Evolutionary conservation across 2,329 filamentous ascomycete species (phyloP), one percentile per base, ranked within the genome.

Genomic region (Aspergillus fumigatiaffinis): DNA sequence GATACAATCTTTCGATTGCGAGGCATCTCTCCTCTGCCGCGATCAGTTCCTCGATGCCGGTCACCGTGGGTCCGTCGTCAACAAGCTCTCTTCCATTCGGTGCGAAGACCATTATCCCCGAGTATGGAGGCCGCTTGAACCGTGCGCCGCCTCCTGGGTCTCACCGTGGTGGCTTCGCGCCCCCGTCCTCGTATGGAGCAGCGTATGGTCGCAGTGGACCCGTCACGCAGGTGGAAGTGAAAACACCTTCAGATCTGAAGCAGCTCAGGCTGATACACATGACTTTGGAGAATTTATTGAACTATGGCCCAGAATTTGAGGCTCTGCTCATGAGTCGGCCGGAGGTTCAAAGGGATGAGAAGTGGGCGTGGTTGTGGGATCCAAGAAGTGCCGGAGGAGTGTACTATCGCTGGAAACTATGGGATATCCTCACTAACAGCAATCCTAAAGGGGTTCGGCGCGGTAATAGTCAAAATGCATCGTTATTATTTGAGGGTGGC

Each of bases 321-420:
- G 92, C 92, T 4, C 79, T 96, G 2, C 82, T 99, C 6, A 97
- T 97, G 94, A 88, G 87, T 51, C 82, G 90, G 20, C 85, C 89
- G 0, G 86, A 92, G 54, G 89, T 97, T 1, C 91, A 96, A 70
- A 83, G 82, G 44, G 90, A 96, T 58, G 90, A 96, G 72, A 92
- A 88, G 63, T 97, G 93, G 87, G 89, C 92, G 0, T 99, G 92
- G 90, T 80, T 99, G 4, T 99, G 91, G 87, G 89, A 97, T 71
- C 84, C 92, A 21, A 84, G 87, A 63, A 92, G 87, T 67, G 80
- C 82, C 60, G 92, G 86, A 26, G 93, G 89, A 17, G 84, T 95
- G 17, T 99, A 92, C 83, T 97, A 97, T 73, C 87, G 94, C 47
- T 97, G 91, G 89, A 86, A 91, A 48, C 70, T 97, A 48, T 97